Percentiles rank a stretch among this genome's conserved stretches.
These are phyloP conservation scores for Takashimella tepidaria DNA, from an alignment of 1,284 basidiomycete species.

Conservation along the genomic window DNA sequence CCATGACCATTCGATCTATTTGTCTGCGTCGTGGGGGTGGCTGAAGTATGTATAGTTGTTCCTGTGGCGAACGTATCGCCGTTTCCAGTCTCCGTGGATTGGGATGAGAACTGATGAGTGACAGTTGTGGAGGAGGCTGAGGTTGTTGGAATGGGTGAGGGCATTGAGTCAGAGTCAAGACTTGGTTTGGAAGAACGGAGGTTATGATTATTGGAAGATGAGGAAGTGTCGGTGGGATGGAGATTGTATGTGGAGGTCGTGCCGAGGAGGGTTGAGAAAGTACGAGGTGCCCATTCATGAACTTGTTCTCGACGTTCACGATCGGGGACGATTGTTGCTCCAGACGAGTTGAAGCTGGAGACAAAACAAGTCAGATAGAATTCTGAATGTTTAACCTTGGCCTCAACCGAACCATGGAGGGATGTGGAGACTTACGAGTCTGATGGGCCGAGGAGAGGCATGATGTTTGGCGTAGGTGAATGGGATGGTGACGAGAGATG, in stretches of 20 bases:
- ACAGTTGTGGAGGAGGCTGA: background rate
- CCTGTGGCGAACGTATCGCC: too few relatives aligned
- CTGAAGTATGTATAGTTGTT: too few relatives aligned
- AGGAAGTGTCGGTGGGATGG: too few relatives aligned
- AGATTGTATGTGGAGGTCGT: conserved; percentile 3
- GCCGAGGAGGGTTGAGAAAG: conserved; percentile 8
- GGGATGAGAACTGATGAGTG: too few relatives aligned
- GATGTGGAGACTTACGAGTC: background rate
- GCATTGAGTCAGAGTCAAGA: background rate
- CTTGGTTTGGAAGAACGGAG: too few relatives aligned
- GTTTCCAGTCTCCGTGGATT: background rate
- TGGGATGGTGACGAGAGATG: background rate
- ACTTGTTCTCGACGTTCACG: conserved; percentile 1
- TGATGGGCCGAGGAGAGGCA: background rate
- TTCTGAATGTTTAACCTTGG: too few relatives aligned
- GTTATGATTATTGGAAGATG: too few relatives aligned
- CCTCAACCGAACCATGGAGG: too few relatives aligned
- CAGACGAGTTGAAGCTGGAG: conserved; percentile 28
- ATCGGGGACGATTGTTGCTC: conserved; percentile 22
- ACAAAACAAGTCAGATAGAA: too few relatives aligned
- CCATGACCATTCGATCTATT: background rate
- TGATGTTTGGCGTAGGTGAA: background rate
- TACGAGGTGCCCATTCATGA: background rate
- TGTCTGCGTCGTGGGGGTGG: too few relatives aligned
- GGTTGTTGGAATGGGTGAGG: background rate